Evolutionary conservation across 148 eudicot species (phyloP).

Genomic region (Vaccinium corymbosum): DNA sequence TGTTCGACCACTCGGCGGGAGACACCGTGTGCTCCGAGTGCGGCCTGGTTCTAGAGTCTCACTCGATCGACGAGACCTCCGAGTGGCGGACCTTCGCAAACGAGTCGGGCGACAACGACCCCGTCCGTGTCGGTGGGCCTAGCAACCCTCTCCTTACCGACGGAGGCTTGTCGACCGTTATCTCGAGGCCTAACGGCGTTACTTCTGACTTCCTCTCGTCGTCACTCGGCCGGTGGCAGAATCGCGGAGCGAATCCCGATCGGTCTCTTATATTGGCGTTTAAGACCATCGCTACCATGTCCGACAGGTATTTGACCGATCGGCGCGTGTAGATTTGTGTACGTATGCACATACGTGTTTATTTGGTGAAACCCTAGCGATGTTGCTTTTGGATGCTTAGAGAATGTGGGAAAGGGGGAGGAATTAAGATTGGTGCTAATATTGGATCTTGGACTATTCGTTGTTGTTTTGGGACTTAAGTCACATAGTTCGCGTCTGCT

Average conservation of each 20-base stretch:
- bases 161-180: conserved; percentile 72
- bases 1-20: conserved; percentile 81
- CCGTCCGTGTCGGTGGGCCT: conserved; percentile 88
- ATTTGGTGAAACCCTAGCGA: not conserved
- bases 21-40: conserved; percentile 93
- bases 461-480: not conserved
- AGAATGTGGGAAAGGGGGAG: not conserved
- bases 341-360: not conserved
- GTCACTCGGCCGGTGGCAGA: conserved; percentile 79
- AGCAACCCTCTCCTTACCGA: conserved; percentile 62
- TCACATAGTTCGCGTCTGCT: no score
- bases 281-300: conserved; percentile 79
- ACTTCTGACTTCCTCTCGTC: conserved; percentile 61
- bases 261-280: conserved; percentile 64
- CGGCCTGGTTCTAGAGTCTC: conserved; percentile 80
- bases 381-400: conserved; percentile 4
- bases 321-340: not conserved
- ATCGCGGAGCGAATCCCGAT: conserved; percentile 71
- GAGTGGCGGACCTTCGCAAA: conserved; percentile 92
- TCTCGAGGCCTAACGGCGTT: conserved; percentile 68
- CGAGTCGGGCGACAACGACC: conserved; percentile 78
- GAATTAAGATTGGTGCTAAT: not conserved
- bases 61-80: conserved; percentile 87
- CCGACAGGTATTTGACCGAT: conserved; percentile 53
- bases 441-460: not conserved